Conservation (phyloP, 2,329 filamentous ascomycete genomes). For the Xylariales sp. region DNA sequence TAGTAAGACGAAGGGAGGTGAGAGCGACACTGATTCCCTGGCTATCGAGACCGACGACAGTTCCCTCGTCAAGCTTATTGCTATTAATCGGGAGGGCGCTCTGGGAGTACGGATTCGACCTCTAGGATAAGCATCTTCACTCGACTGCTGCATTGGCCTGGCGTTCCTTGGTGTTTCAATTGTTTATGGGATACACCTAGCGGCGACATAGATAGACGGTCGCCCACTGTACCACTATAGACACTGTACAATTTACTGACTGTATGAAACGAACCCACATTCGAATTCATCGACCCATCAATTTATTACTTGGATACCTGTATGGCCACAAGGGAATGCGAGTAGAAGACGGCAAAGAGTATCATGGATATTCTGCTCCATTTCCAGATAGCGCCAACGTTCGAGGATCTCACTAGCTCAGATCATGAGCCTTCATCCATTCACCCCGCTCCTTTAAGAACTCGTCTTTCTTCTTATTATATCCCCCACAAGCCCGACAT, state of each 20-base stretch:
- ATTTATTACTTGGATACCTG: neutral
- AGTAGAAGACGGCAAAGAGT: neutral
- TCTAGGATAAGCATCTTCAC: slow-evolving; percentile 62
- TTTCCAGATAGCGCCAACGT: too few relatives aligned
- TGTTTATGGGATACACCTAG: slow-evolving; percentile 32
- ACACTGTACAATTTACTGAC: slow-evolving; percentile 41
- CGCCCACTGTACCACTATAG: slow-evolving; percentile 43
- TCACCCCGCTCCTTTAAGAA: slow-evolving; percentile 58
- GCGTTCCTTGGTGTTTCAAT: slow-evolving; percentile 54
- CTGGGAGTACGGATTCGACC: slow-evolving; percentile 36
- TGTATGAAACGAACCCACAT: slow-evolving; percentile 21
- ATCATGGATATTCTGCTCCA: neutral
- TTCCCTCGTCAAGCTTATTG: slow-evolving; percentile 12
- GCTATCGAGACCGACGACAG: slow-evolving; percentile 10
- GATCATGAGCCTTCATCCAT: slow-evolving; percentile 35
- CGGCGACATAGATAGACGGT: slow-evolving; percentile 31
- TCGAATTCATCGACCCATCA: neutral
- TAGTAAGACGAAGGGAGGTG: slow-evolving; percentile 50
- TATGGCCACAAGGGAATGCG: neutral
- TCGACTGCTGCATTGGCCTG: slow-evolving; percentile 65
- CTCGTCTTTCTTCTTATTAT: slow-evolving; percentile 56
- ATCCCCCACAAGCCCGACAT: slow-evolving; percentile 58
- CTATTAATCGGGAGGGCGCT: slow-evolving; percentile 16
- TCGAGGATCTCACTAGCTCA: neutral
- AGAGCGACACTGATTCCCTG: slow-evolving; percentile 19